Percentiles rank a stretch among this genome's conserved stretches.
phyloP scores from a whole-genome alignment of 148 eudicot genomes.

The Simmondsia chinensis region DNA sequence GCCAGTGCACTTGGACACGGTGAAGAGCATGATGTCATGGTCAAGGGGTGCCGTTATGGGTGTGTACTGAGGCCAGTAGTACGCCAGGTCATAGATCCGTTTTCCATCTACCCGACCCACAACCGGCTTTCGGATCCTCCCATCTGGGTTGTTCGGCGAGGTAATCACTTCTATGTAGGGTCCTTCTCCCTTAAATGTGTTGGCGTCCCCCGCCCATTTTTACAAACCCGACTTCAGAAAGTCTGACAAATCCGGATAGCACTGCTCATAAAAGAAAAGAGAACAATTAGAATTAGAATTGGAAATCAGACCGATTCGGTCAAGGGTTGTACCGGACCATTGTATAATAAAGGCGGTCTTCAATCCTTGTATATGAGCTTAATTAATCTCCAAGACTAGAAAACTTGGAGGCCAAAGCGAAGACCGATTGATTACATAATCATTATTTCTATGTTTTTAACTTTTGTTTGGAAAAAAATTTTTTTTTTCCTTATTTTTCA shows the following conservation, averaged over 20 bases:
- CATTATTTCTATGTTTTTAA: no score
- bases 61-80: constrained; percentile 93
- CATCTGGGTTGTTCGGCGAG: constrained; percentile 78
- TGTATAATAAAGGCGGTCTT: no score
- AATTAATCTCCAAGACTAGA: no score
- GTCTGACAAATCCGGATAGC: constrained; percentile 40
- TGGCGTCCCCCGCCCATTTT: constrained; percentile 60
- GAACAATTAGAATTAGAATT: no score
- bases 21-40: constrained; percentile 68
- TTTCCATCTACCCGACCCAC: constrained; percentile 35
- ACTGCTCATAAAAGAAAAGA: constrained; percentile 20
- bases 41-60: constrained; percentile 47
- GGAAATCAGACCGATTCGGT: no score
- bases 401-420: no score
- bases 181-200: constrained; percentile 23
- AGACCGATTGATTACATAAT: no score
- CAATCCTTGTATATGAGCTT: no score
- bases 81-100: constrained; percentile 68
- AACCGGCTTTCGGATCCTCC: constrained; percentile 28
- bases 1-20: constrained; percentile 74
- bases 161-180: constrained; percentile 66
- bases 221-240: constrained; percentile 31
- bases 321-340: no score
- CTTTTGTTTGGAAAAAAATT: no score
- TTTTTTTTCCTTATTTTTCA: no score